Base-by-base conservation (phyloP, 2,329 filamentous ascomycete genomes). In the Fusarium humuli region DNA sequence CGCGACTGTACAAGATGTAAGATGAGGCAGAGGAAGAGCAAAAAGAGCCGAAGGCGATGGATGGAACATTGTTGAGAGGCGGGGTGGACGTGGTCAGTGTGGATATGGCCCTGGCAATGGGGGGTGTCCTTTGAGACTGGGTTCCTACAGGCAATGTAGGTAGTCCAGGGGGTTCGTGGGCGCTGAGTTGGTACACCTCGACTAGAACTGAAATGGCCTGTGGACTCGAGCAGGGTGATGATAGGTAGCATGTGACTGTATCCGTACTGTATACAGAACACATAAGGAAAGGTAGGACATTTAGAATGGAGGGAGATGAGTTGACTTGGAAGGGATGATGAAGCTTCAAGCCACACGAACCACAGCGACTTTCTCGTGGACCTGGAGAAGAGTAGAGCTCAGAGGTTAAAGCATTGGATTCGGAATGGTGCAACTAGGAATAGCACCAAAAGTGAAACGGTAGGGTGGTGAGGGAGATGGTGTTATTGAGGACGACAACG, bases 1-100 rank as follows among this genome's bases (percentile, higher is more conserved):
- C 61, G 69, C 62, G 65, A 59, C 53, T 62, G 50, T 58, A 69
- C 44, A 54, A 46, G 57, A 66, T 66, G 56, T 59, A 64, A 69
- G 69, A 69, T 65, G 53, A 69, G 61, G 61, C 61, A 67, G 62
- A 69, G 42, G 30, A 71, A 68, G 57, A 72, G 68, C 55, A 72
- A 74, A 73, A 72, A 74, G 62, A 61, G 55, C 73, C 73, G 71
- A 67, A 65, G 72, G 74, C 56, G 49, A 52, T 66, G 63, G 74
- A 77, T 74, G 75, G 73, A 67, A 72, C 76, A 72, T 77, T 76
- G 76, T 75, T 73, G 73, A 73, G 74, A 76, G 74, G 74, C 74
- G 74, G 74, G 74, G 75, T 77, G 73, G 71, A 74, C 66, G 73
- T 67, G 74, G 69, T 64, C 71, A 70, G 72, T 72, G 73, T 77